Percentiles rank a stretch among this genome's conserved stretches.
Conservation (phyloP, 2,329 filamentous ascomycete species). For the Colletotrichum gloeosporioides region DNA sequence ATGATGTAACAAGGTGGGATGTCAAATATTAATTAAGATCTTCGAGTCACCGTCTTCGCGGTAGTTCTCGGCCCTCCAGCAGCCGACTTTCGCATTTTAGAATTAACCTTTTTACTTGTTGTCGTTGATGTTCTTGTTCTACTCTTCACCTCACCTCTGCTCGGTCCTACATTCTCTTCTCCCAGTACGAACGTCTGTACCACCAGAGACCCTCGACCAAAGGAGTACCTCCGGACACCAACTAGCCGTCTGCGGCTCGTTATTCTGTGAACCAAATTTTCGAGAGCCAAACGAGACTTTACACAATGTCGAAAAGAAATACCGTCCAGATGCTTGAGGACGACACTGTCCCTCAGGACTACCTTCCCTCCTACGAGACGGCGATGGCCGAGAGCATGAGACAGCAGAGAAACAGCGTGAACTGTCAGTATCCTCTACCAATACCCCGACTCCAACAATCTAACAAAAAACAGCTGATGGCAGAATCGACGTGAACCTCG, state of each 20-base stretch:
- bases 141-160: not conserved
- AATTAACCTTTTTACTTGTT: not conserved
- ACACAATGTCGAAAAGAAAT: not conserved
- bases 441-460: not conserved
- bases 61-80: not conserved
- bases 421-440: not conserved
- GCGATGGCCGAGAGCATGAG: not conserved
- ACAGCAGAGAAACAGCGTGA: conserved; percentile 1
- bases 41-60: not conserved
- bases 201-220: rapidly evolving
- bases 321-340: not conserved
- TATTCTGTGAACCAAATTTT: not conserved
- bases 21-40: not conserved
- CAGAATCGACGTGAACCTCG: conserved; percentile 18
- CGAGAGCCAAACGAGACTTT: not conserved
- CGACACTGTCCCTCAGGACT: not conserved
- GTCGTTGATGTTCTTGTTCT: not conserved
- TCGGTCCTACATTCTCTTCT: not conserved
- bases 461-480: conserved; percentile 1
- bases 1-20: not conserved
- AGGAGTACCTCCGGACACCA: not conserved
- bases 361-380: conserved; percentile 8
- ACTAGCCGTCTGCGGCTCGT: not conserved
- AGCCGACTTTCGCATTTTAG: not conserved
- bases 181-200: not conserved